Evolutionary conservation across 768 basidiomycete species (phyloP), one percentile per base, ranked within the genome.

Genomic region (Boletus rufocinnamomeus): DNA sequence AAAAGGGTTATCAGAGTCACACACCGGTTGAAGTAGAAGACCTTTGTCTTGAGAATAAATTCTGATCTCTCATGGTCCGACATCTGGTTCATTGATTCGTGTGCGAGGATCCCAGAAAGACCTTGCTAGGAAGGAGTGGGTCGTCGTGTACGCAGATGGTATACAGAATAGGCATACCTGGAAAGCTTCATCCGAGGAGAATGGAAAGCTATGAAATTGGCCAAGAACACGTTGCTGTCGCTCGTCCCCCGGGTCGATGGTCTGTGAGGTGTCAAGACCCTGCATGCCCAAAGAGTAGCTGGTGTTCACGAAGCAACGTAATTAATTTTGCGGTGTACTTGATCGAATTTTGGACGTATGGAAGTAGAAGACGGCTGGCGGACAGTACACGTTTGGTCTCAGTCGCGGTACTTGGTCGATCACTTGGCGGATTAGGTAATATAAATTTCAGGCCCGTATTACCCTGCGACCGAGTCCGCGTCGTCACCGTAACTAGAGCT

Each of bases 21-120:
- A 54, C 56, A 83, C 85, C 75, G 75, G 72, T 89, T 91, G 72
- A 89, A 91, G 73, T 89, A 91, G 68, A 88, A 91, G 1, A 90
- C 78, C 19, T 82, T 77, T 2, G 83, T 82, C 40, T 79, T 79
- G 11, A 82, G 77, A 35, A 85, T 57, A 32, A 83, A 72, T 27
- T 84, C 80, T 16, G 81, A 79, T 55, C 65, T 72, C 35, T 80
- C 75, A 21, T 76, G 77, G 9, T 75, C 69, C 1, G 78, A 57
- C 32, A 70, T 66, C 68, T 66, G 60, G 10, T 74, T 66, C 35
- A 80, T 60, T 4, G 78, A 44, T 37, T 76, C 76, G 16, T 76
- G 79, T 6, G 79, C 69, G 7, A 85, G 61, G 32, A 91, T 81
- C 55, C 79, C 82, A 59, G 79, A 77, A 43, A 90, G 74, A 64